Evolutionary conservation across 176 grass and related monocot species (phyloP).

Genomic region (Carex myosuroides): DNA sequence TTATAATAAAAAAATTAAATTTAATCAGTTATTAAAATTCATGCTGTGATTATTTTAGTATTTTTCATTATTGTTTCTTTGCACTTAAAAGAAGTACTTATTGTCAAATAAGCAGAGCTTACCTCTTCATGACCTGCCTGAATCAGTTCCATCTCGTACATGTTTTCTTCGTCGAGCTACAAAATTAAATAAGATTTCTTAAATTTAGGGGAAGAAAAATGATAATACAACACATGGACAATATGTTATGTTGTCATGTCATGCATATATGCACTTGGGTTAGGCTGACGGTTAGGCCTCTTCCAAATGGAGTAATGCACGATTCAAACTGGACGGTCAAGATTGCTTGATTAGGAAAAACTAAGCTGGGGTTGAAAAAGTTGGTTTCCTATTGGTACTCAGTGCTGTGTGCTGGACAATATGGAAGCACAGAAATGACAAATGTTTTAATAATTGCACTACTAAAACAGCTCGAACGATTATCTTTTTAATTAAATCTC

Average conservation of each 20-base stretch:
- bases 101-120: background rate
- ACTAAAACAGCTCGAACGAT: no score
- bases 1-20: background rate
- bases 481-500: no score
- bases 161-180: slow-evolving; percentile 31
- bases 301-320: background rate
- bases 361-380: background rate
- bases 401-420: no score
- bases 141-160: slow-evolving; percentile 27
- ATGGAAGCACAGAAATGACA: no score
- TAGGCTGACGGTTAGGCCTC: background rate
- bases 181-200: background rate
- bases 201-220: background rate
- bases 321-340: background rate
- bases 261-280: background rate
- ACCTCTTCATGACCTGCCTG: slow-evolving; percentile 31
- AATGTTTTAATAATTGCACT: no score
- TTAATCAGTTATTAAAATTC: background rate
- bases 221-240: background rate
- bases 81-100: background rate
- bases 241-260: background rate
- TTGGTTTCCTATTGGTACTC: no score
- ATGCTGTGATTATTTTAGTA: background rate
- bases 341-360: background rate
- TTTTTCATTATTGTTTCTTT: background rate